These are phyloP conservation scores for Usnea hakonensis DNA, from an alignment of 495 filamentous ascomycete species.

Conservation along the genomic window DNA sequence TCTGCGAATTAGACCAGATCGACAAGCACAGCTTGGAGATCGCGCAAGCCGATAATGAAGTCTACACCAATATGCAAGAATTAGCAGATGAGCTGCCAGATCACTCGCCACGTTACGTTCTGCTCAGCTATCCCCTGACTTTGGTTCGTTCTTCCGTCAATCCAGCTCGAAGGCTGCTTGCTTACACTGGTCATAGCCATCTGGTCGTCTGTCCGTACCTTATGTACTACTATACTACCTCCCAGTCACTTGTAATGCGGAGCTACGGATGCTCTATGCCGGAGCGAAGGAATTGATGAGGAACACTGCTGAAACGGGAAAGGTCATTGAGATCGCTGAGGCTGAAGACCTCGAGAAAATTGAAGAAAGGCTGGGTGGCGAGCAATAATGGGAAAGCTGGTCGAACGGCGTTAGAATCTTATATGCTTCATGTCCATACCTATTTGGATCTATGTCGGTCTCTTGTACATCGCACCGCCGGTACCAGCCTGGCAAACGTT, in stretches of 20 bases:
- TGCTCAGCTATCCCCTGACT: conserved; percentile 83
- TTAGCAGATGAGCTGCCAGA: conserved; percentile 89
- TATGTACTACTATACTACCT: conserved; percentile 94
- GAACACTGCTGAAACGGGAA: conserved; percentile 75
- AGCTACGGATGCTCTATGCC: conserved; percentile 87
- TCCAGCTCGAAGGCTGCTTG: background rate
- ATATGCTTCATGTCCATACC: background rate
- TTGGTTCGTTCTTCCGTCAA: conserved; percentile 45
- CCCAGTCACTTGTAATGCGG: conserved; percentile 77
- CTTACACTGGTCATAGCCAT: conserved; percentile 36
- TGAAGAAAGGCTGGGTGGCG: conserved; percentile 54
- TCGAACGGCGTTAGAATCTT: background rate
- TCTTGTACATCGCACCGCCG: conserved; percentile 34
- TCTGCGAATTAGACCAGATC: conserved; percentile 59
- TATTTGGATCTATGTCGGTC: conserved; percentile 10
- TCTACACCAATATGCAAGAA: conserved; percentile 71
- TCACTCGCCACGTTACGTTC: conserved; percentile 76
- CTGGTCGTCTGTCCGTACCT: conserved; percentile 60
- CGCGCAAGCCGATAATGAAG: conserved; percentile 60
- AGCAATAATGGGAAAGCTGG: conserved; percentile 8
- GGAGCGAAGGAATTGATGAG: conserved; percentile 92
- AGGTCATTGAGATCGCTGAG: conserved; percentile 69
- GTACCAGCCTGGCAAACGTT: conserved; percentile 29
- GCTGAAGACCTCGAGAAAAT: conserved; percentile 71
- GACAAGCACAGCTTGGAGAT: conserved; percentile 85